Evolutionary conservation across 2,329 filamentous ascomycete genomes (phyloP), one percentile per base, ranked within the genome.

Genomic region (Neonectria hederae): DNA sequence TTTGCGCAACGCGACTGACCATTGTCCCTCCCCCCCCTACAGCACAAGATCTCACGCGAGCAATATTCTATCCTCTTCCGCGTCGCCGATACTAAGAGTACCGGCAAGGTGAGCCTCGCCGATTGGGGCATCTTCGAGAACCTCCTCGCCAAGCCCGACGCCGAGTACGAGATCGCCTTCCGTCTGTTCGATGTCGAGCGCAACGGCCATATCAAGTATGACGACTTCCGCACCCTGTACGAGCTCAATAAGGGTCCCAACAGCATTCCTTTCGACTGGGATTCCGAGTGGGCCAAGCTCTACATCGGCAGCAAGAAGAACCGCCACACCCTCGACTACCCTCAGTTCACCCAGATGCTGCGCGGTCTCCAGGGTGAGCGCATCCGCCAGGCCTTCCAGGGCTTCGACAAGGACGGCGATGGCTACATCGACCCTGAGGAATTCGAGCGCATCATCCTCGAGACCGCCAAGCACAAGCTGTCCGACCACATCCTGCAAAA

Each of bases 141-240:
- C 83, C 87, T 99, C 68, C 89, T 99, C 63, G 86, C 87, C 72
- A 98, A 97, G 82, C 92, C 96, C 66, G 96, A 98, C 76, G 96
- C 96, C 78, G 96, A 99, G 83, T 99, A 99, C 82, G 94, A 98
- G 80, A 97, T 99, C 74, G 95, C 96, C 17, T 99, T 98, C 83
- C 92, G 96, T 74, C 87, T 99, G 59, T 99, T 99, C 81, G 95
- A 98, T 76, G 86, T 93, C 73, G 90, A 95, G 55, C 88, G 92
- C 66, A 92, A 89, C 21, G 96, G 96, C 65, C 87, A 87, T 53
- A 93, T 99, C 75, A 95, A 94, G 78, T 97, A 95, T 76, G 92
- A 97, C 42, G 89, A 94, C 74, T 94, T 99, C 81, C 89, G 93
- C 76, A 86, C 89, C 63, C 83, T 95, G 63, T 97, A 97, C 81